Evolutionary conservation across 2,329 filamentous ascomycete genomes (phyloP).

Genomic region (Ilyonectria destructans): DNA sequence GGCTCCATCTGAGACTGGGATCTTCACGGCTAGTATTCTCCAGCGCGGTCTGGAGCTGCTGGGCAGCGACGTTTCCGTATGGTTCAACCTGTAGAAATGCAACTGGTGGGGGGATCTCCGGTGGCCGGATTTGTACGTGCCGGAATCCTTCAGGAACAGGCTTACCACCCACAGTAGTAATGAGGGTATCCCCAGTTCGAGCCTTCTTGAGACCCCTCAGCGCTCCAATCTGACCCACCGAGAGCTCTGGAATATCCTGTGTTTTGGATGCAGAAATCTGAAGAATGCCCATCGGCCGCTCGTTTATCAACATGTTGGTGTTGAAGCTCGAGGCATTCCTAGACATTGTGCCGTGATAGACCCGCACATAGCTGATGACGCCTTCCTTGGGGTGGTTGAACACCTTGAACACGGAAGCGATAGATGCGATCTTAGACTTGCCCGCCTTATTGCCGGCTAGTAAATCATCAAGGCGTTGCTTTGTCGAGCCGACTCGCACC

Average conservation of each 20-base stretch:
- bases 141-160: constrained; percentile 79
- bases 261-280: constrained; percentile 93
- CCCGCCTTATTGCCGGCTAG: constrained; percentile 59
- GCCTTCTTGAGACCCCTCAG: constrained; percentile 91
- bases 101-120: constrained; percentile 91
- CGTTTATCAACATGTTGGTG: constrained; percentile 84
- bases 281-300: constrained; percentile 85
- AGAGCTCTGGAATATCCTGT: constrained; percentile 85
- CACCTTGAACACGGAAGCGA: constrained; percentile 92
- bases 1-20: constrained; percentile 87
- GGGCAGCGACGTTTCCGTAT: constrained; percentile 83
- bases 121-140: constrained; percentile 87
- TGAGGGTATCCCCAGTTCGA: constrained; percentile 93
- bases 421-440: constrained; percentile 59
- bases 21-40: constrained; percentile 90
- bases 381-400: constrained; percentile 90
- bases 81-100: constrained; percentile 97
- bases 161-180: constrained; percentile 77
- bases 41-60: constrained; percentile 83
- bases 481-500: constrained; percentile 77
- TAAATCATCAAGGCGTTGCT: constrained; percentile 54
- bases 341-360: constrained; percentile 88
- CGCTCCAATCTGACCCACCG: constrained; percentile 93
- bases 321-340: constrained; percentile 88
- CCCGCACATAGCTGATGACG: constrained; percentile 90